Conservation (phyloP, 805 yeast species). For the Kodamaea sagamina region DNA sequence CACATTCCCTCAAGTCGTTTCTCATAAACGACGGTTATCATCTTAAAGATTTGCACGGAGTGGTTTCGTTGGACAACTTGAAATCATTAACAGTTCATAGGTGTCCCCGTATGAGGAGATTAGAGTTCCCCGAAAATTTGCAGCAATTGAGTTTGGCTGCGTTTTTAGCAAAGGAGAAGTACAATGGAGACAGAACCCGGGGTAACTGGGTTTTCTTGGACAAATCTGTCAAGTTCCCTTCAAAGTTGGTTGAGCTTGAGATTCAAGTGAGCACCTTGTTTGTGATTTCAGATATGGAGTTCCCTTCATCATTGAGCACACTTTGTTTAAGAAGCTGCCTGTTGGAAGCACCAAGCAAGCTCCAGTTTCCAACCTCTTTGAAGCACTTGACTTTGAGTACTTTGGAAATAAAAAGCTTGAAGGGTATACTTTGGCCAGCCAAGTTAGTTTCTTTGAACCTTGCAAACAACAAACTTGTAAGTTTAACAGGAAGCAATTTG, state of each 20-base stretch:
- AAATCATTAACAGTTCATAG: too few relatives aligned
- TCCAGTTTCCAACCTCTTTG: neutral
- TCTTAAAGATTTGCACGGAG: too few relatives aligned
- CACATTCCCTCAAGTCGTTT: too few relatives aligned
- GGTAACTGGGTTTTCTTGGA: too few relatives aligned
- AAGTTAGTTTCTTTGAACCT: neutral
- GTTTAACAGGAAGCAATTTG: neutral
- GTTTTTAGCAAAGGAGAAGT: too few relatives aligned
- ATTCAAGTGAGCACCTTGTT: neutral
- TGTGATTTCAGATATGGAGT: neutral
- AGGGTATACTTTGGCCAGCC: neutral
- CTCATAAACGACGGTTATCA: too few relatives aligned
- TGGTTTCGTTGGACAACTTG: too few relatives aligned
- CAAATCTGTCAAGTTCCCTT: neutral
- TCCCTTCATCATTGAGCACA: neutral
- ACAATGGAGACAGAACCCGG: too few relatives aligned
- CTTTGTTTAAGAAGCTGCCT: neutral
- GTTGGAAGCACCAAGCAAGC: neutral
- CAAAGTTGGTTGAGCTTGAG: neutral
- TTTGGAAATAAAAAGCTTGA: neutral
- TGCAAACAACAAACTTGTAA: neutral
- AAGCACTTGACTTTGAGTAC: neutral
- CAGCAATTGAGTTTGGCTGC: too few relatives aligned
- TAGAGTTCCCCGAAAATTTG: too few relatives aligned
- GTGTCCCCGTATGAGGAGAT: too few relatives aligned